Conservation (phyloP, 176 grass and related monocot species). For the Carex pumila region DNA sequence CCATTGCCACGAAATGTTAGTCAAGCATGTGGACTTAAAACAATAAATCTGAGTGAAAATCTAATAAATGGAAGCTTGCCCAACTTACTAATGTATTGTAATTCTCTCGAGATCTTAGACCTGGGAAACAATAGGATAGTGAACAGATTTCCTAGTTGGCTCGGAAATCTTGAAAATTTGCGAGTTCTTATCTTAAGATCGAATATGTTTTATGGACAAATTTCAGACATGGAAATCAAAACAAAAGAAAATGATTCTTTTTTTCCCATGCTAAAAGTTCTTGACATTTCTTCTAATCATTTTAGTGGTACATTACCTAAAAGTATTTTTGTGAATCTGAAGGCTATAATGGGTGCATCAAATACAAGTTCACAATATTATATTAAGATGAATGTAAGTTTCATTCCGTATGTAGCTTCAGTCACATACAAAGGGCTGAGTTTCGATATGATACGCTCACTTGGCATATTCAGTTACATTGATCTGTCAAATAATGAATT, state of each 20-base stretch:
- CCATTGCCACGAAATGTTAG: slow-evolving; percentile 20
- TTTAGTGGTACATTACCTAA: slow-evolving; percentile 21
- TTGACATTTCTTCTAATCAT: slow-evolving; percentile 30
- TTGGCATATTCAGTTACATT: slow-evolving; percentile 28
- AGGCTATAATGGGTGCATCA: neutral
- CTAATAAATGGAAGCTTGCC: too few relatives aligned
- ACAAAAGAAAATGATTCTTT: neutral
- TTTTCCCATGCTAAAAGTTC: slow-evolving; percentile 19
- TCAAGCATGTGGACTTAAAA: neutral
- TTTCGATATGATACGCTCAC: neutral
- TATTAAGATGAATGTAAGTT: too few relatives aligned
- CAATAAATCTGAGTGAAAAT: too few relatives aligned
- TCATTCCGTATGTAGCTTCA: neutral
- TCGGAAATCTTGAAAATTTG: slow-evolving; percentile 1
- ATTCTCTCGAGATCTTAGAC: too few relatives aligned
- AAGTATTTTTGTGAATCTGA: slow-evolving; percentile 18
- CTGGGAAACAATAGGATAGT: too few relatives aligned
- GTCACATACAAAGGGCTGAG: slow-evolving; percentile 20
- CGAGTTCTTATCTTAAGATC: slow-evolving; percentile 27
- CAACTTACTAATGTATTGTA: too few relatives aligned
- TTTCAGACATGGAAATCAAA: neutral
- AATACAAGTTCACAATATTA: neutral
- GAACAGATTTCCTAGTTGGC: neutral
- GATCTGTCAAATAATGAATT: slow-evolving; percentile 37
- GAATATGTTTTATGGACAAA: slow-evolving; percentile 22